These are phyloP conservation scores for Coniophora puteana DNA, from an alignment of 1,284 basidiomycete genomes.

Conservation along the genomic window DNA sequence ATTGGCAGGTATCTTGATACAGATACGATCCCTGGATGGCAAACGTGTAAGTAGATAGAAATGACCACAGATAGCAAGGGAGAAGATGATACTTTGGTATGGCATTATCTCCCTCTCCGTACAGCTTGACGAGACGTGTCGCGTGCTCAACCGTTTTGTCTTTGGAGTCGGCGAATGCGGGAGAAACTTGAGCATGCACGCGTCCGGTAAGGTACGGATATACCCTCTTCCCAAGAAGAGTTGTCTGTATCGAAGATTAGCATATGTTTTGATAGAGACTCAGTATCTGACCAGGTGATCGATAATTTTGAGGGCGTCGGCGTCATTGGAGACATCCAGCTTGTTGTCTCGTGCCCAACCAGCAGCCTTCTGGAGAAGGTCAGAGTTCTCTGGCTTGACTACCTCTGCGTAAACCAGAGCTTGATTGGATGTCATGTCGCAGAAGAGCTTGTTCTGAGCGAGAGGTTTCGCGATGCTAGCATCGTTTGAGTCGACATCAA, in stretches of 20 bases:
- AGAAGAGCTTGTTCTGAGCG: slow-evolving; percentile 26
- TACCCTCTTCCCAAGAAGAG: slow-evolving; percentile 41
- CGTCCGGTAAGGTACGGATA: slow-evolving; percentile 42
- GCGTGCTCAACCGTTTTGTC: slow-evolving; percentile 44
- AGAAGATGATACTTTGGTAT: slow-evolving; percentile 35
- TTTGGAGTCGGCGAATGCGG: slow-evolving; percentile 39
- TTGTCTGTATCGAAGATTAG: slow-evolving; percentile 30
- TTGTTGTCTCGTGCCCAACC: slow-evolving; percentile 25
- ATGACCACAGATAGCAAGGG: background rate
- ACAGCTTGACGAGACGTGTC: slow-evolving; percentile 37
- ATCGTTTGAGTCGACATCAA: slow-evolving; percentile 53
- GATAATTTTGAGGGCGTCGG: slow-evolving; percentile 33
- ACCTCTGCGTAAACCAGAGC: slow-evolving; percentile 40
- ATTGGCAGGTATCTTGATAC: slow-evolving; percentile 50
- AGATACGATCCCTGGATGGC: slow-evolving; percentile 35
- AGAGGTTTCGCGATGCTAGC: slow-evolving; percentile 30
- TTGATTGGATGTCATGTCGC: slow-evolving; percentile 52
- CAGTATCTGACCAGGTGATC: slow-evolving; percentile 35
- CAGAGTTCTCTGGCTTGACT: slow-evolving; percentile 28
- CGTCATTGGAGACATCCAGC: slow-evolving; percentile 19
- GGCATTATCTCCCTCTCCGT: slow-evolving; percentile 37
- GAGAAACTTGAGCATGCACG: slow-evolving; percentile 44
- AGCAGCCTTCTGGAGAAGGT: slow-evolving; percentile 33
- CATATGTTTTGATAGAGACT: background rate
- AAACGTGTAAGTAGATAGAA: background rate